Evolutionary conservation across 2,329 filamentous ascomycete species (phyloP), one percentile per base, ranked within the genome.

Genomic region (Cadophora luteo-olivacea): DNA sequence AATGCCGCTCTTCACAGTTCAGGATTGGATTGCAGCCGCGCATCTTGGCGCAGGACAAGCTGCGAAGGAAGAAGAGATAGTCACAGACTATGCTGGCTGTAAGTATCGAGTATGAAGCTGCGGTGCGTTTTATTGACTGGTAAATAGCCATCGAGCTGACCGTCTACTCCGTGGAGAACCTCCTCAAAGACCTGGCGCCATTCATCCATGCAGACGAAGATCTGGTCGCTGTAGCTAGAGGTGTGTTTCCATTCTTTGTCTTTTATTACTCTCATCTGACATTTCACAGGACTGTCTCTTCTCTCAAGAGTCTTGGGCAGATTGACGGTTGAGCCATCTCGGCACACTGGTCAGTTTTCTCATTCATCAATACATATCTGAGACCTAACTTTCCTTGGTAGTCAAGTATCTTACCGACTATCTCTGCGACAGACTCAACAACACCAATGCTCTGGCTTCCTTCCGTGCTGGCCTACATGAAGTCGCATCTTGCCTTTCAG

Each of bases 341-440:
- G 70, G 36, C 69, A 73, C 51, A 69, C 72, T 55, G 61, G 73
- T 74, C 65, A 68, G 64, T 49, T 16, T 3, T 19, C 8, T 41
- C 22, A 7, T 22, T 22, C 29, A 16, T 45, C 51, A 5, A n/a
- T 24, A 14, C 19, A n/a, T 5, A 38, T 48, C 61, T 65, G 52
- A 33, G 29, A 38, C 25, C 63, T 71, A 49, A 73, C 57, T 36
- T 1, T 12, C 12, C 12, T 54, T 11, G 48, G 9, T 63, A 74
- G 74, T 73, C 38, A 70, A 71, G 61, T 32, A 65, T 25, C 55
- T 77, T 8, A 66, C 73, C 58, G 65, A 71, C 45, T 76, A 75
- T 55, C 68, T 75, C 36, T 68, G 67, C 48, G 38, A 55, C 16
- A 36, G 71, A 38, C 41, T 73, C 3, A 24, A 41, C n/a, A 73